Evolutionary conservation across 345 rosid genomes (phyloP), one percentile per base, ranked within the genome.

Genomic region (Orychophragmus violaceus): DNA sequence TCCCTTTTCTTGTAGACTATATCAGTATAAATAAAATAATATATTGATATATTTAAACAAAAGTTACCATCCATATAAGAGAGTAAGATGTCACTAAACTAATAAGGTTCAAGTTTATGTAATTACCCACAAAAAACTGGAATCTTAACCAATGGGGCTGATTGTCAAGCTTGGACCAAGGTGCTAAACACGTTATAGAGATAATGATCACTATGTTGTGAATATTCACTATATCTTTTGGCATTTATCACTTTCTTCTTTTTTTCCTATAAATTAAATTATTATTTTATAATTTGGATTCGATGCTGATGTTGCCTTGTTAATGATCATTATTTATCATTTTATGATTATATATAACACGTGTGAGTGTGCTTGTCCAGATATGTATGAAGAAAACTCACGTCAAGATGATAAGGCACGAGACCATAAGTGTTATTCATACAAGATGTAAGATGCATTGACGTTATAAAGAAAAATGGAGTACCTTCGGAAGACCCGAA

Each of bases 171-270:
- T 16, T 36, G 39, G 8, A 39, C 35, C 35, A 60, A 61, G 54
- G 68, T 70, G 74, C 62, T 30, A 61, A 70, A 37, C 74, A 70
- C 74, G 74, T 61, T 52, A 16, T 28, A 36, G 17, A 41, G 27
- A 30, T 60, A 41, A 61, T 70, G 74, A 52, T 46, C 46, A 52
- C 41, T 68, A 70, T 62, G 74, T 69, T 50, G 60, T 51, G 28
- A 29, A 52, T 52, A 41, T 52, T 49, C 66, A 48, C 74, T 60
- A 23, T 50, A 36, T 50, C 19, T 59, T 36, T 0, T 36, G 10
- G 35, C 30, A 33, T 36, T 8, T 16, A 11, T 59, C 59, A 50
- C 12, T 17, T 9, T 22, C 23, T 16, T 53, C 66, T 45, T 36
- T 28, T 2, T 30, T 7, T 57, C 6, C 5, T 16, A 28, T 8